Base-by-base conservation (phyloP, 129 eudicot genomes). In the Artemisia tridentata region DNA sequence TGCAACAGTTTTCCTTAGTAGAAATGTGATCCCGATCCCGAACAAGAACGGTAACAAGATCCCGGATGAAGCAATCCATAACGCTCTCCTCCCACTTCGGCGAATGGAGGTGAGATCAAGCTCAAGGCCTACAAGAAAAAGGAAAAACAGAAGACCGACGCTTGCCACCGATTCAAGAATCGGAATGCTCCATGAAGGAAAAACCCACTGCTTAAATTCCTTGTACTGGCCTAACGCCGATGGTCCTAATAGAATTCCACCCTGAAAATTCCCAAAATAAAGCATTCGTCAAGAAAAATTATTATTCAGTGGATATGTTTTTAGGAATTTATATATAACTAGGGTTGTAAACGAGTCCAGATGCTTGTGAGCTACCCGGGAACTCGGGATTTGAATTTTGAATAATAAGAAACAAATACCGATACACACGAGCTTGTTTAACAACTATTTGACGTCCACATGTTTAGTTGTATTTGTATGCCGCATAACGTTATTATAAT, bases 41-140 rank as follows among this genome's bases (percentile, higher is more conserved):
- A 81, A 68, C 3, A 82, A 17, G 77, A 90, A 90, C 0, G 96
- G 92, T 19, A 84, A 58, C 2, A 79, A 69, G 53, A 90, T 90
- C 17, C 96, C 90, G 3, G 90, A 80, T 5, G 77, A 64, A 0
- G 90, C 93, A 2, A 90, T 86, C 58, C 63, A 73, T 3, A 80
- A 57, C 4, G 96, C 96, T 15, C 78, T 65, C 43, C 70, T 72
- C 0, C 96, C 96, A 16, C 82, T 80, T 9, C 84, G 86, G 10
- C 84, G 82, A 7, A 90, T 78, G 13, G 90, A 80, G 47, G 27
- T 48, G 15, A 90, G 69, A 64, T 90, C 93, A 9, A 90, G 88
- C 59, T 90, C 93, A 0, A 90, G 90, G n/a, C 96, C 93, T 7
- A 89, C 93, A 0, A 89, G 75, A 63, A 89, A 89, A 17, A 89